A percentile compares a stretch with the other conserved stretches of the same genome.
These are phyloP conservation scores for Diatrype stigma DNA, from an alignment of 2,329 filamentous ascomycete species.

Conservation along the genomic window DNA sequence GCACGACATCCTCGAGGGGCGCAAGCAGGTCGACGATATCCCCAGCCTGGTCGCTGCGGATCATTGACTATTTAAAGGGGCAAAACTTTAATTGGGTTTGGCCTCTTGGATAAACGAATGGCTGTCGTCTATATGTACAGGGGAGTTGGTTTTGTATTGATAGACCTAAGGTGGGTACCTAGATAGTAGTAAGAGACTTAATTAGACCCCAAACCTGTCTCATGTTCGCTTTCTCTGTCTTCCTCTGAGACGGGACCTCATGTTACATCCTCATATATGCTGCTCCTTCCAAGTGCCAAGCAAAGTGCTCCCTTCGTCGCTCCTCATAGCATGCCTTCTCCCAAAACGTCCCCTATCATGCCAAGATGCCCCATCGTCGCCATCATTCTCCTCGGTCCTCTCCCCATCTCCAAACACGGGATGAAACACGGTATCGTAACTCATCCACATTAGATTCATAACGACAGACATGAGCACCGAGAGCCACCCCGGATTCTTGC, in stretches of 20 bases:
- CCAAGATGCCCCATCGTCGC: constrained; percentile 6
- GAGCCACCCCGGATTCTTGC: constrained; percentile 63
- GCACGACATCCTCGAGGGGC: constrained; percentile 73
- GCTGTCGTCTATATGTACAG: no score
- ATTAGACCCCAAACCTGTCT: not conserved
- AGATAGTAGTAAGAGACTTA: not conserved
- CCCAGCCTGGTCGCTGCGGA: constrained; percentile 55
- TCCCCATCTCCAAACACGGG: constrained; percentile 82
- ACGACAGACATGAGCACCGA: constrained; percentile 42
- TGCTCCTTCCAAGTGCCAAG: not conserved
- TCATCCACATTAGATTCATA: constrained; percentile 50
- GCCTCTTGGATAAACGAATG: no score
- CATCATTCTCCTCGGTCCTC: constrained; percentile 40
- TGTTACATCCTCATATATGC: not conserved
- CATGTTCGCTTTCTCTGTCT: not conserved
- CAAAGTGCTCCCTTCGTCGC: not conserved
- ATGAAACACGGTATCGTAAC: constrained; percentile 62
- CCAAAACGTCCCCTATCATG: not conserved
- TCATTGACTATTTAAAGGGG: not conserved
- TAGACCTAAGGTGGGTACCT: no score
- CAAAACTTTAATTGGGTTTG: not conserved
- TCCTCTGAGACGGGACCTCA: not conserved
- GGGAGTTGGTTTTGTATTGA: not conserved
- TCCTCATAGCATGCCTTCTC: not conserved
- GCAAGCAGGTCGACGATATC: constrained; percentile 74